Percentiles rank a stretch among this genome's conserved stretches.
Conservation (phyloP, 306 rosid genomes). For the Prunus mongolica region DNA sequence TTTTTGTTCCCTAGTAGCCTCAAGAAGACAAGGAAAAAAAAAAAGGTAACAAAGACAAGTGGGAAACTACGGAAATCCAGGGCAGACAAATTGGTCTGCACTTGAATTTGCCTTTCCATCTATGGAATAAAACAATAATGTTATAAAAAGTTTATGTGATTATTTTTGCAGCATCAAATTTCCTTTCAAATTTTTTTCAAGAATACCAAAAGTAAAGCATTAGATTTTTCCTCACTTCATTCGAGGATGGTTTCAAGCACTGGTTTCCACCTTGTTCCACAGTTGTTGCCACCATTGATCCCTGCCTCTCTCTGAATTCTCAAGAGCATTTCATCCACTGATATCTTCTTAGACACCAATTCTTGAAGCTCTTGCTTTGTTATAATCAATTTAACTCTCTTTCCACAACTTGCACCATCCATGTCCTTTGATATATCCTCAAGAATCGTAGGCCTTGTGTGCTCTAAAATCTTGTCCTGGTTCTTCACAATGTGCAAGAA, state of each 20-base stretch:
- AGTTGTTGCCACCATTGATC: not conserved
- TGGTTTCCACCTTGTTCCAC: conserved; percentile 28
- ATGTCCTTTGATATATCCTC: not conserved
- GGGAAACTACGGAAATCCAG: conserved; percentile 13
- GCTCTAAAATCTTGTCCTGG: not conserved
- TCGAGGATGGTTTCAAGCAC: conserved; percentile 61
- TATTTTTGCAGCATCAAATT: not conserved
- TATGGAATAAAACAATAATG: not conserved
- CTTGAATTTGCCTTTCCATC: not conserved
- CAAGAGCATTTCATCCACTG: conserved; percentile 43
- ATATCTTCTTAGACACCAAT: conserved; percentile 44
- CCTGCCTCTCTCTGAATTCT: conserved; percentile 18
- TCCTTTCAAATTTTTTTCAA: not conserved
- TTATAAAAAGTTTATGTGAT: not conserved
- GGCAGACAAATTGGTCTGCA: not conserved
- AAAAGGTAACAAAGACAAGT: not conserved
- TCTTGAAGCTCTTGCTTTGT: conserved; percentile 57
- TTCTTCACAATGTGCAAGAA: not conserved
- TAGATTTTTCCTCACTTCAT: conserved; percentile 29
- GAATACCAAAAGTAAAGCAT: not conserved
- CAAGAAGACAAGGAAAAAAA: not conserved
- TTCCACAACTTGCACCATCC: conserved; percentile 14
- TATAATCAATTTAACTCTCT: conserved; percentile 54
- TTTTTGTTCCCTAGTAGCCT: not conserved
- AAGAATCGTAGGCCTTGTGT: not conserved